A percentile compares a stretch with the other conserved stretches of the same genome.
phyloP scores from a whole-genome alignment of 2,329 filamentous ascomycete genomes.

The Phoma herbarum region DNA sequence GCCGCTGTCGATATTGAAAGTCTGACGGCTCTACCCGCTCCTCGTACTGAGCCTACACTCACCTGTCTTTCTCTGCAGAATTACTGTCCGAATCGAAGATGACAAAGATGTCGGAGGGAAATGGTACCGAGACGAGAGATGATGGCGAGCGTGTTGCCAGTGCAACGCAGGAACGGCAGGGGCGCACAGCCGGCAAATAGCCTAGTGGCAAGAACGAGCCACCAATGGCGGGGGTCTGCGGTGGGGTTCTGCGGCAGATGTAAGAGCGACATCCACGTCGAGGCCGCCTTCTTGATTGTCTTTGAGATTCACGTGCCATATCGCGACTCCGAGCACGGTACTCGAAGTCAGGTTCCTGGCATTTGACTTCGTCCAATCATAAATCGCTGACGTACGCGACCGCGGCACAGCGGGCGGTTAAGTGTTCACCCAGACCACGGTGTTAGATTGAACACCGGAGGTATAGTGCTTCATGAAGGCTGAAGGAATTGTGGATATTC shows the following conservation, averaged over 20 bases:
- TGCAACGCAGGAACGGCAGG: constrained; percentile 1
- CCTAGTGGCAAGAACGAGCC: constrained; percentile 6
- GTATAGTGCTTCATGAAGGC: constrained; percentile 13
- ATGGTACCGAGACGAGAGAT: background rate
- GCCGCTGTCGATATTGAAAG: background rate
- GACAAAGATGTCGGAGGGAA: too few species aligned
- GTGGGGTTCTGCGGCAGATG: constrained; percentile 7
- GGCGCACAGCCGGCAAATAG: background rate
- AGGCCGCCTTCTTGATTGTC: background rate
- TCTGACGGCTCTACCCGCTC: background rate
- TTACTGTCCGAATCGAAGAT: background rate
- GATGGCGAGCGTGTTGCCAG: background rate
- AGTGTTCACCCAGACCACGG: constrained; percentile 25
- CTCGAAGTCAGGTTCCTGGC: background rate
- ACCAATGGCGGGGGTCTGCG: background rate
- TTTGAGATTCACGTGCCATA: background rate
- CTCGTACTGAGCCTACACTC: background rate
- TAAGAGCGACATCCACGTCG: background rate
- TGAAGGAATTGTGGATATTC: background rate
- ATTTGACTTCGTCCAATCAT: constrained; percentile 5
- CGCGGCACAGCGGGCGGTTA: constrained; percentile 13
- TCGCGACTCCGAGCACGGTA: background rate
- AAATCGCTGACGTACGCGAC: background rate
- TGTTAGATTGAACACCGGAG: constrained; percentile 16
- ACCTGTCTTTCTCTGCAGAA: background rate